phyloP scores from a whole-genome alignment of 805 yeast species.

The Candida corydali region DNA sequence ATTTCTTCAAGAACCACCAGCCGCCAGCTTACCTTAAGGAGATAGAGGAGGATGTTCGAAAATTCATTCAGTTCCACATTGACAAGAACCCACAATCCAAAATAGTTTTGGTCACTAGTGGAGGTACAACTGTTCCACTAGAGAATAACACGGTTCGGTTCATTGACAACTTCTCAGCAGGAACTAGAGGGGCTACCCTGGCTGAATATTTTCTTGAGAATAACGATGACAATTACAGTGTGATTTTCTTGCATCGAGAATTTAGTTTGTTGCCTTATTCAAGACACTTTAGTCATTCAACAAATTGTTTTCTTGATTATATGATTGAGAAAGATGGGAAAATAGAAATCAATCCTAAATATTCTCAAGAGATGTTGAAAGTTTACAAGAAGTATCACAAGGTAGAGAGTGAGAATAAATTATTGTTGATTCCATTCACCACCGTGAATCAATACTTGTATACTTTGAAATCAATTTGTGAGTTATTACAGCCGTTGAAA shows the following conservation, averaged over 20 bases:
- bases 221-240: slow-evolving; percentile 93
- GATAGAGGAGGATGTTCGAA: slow-evolving; percentile 50
- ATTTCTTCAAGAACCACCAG: slow-evolving; percentile 66
- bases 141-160: slow-evolving; percentile 96
- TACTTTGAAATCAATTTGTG: slow-evolving; percentile 68
- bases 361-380: slow-evolving; percentile 55
- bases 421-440: slow-evolving; percentile 82
- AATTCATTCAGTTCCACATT: slow-evolving; percentile 58
- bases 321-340: slow-evolving; percentile 55
- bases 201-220: slow-evolving; percentile 85
- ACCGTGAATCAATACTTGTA: slow-evolving; percentile 92
- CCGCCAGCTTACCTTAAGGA: slow-evolving; percentile 73
- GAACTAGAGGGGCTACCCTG: slow-evolving; percentile 94
- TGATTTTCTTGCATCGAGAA: slow-evolving; percentile 87
- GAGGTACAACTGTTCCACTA: slow-evolving; percentile 97
- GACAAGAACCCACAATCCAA: slow-evolving; percentile 29
- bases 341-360: slow-evolving; percentile 59
- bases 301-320: slow-evolving; percentile 82
- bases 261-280: slow-evolving; percentile 89
- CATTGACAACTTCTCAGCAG: slow-evolving; percentile 95
- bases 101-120: slow-evolving; percentile 84
- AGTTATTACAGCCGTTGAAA: slow-evolving; percentile 51
- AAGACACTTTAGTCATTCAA: slow-evolving; percentile 82
- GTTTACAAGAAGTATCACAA: slow-evolving; percentile 52
- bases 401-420: slow-evolving; percentile 47